Base-by-base conservation (phyloP, 2,329 filamentous ascomycete genomes). In the Penicillium oxalicum region DNA sequence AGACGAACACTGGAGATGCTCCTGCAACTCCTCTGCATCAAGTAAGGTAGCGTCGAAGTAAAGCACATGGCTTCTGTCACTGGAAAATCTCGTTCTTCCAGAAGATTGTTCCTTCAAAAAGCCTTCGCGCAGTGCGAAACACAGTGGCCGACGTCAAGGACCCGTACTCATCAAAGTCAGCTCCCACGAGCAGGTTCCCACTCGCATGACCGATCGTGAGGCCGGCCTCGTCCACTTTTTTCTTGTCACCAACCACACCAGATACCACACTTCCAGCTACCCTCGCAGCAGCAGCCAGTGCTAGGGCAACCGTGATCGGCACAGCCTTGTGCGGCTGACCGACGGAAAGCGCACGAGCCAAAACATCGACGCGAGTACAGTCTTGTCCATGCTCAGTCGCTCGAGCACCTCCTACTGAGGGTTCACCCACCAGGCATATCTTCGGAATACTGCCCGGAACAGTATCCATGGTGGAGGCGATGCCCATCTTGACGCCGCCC, bases 401-500 rank as follows among this genome's bases (percentile, higher is more conserved):
- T 13, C 47, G 43, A 0, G 57, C 56, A 37, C 41, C 46, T 2
- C 44, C 44, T 1, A 35, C 9, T 8, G 48, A 48, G 11, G 63
- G 59, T 0, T 50, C 6, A 3, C 76, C 76, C 0, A 83, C 73
- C 12, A 84, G 67, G 11, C 76, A 78, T 34, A 87, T 80, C 61
- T 87, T 85, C 1, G 84, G 83, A 1, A 86, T 51, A 40, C 63
- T 77, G 2, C 79, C 80, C 0, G 77, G 74, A 0, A 77, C 76
- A 1, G 67, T 67, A 1, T 68, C 67, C 9, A 69, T 65, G 0
- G 70, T 64, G 4, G 63, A 56, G 6, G 75, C 74, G 40, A 87
- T 69, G 0, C 82, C 82, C 83, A 87, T 87, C 25, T 70, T 71
- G 0, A 77, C 73, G 0, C 80, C 78, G 0, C 79, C 84, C 39